phyloP scores from a whole-genome alignment of 2,329 filamentous ascomycete species.

The Pseudogymnoascus sp. region DNA sequence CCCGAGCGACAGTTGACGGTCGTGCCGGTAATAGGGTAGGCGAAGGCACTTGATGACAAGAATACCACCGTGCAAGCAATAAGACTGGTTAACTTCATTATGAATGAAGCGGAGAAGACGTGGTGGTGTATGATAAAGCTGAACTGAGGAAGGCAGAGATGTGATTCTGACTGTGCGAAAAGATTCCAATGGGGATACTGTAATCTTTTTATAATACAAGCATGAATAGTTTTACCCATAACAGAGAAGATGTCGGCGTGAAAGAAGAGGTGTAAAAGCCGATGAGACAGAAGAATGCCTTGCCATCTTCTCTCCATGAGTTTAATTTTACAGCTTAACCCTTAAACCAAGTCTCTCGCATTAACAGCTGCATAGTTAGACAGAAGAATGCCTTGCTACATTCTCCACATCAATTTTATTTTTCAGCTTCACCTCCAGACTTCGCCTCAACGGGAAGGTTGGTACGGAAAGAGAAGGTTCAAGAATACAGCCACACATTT shows the following conservation, averaged over 20 bases:
- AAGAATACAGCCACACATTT: background rate
- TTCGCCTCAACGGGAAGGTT: background rate
- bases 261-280: background rate
- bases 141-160: background rate
- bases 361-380: background rate
- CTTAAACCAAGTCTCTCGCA: background rate
- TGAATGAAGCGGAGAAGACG: background rate
- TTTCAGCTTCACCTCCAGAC: background rate
- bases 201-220: background rate
- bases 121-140: background rate
- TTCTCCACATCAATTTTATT: background rate
- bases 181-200: background rate
- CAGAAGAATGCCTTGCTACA: background rate
- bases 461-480: background rate
- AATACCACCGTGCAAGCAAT: background rate
- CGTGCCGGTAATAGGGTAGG: background rate
- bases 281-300: background rate
- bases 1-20: constrained; percentile 21
- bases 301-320: background rate
- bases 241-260: background rate
- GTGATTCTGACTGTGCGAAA: background rate
- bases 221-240: background rate
- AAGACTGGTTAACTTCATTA: background rate
- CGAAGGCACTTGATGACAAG: background rate
- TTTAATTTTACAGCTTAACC: background rate